Conservation (phyloP, 371 early-diverging fungal species). For the Paraphysoderma sedebokerense region DNA sequence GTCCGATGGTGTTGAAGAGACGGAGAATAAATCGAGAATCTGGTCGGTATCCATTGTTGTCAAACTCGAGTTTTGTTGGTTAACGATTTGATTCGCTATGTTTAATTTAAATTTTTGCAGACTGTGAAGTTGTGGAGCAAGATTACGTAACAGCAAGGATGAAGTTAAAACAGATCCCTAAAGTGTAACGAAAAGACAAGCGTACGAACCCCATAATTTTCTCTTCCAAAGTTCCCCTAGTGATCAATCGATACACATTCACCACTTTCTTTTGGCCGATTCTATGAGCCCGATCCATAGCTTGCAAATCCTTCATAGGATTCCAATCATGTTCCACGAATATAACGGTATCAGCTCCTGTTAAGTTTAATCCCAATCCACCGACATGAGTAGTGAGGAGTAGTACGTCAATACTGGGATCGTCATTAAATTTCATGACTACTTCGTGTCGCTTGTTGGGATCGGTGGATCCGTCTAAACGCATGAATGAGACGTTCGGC, state of each 20-base stretch:
- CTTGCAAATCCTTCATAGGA: constrained; percentile 93
- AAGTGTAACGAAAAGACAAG: background rate
- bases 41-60: constrained; percentile 88
- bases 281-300: constrained; percentile 96
- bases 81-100: constrained; percentile 94
- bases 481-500: constrained; percentile 79
- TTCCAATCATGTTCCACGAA: constrained; percentile 99
- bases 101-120: constrained; percentile 98
- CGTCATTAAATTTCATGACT: constrained; percentile 87
- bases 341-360: constrained; percentile 98
- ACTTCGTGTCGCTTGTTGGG: constrained; percentile 68
- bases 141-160: background rate
- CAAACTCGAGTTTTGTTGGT: constrained; percentile 86
- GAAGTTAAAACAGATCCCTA: background rate
- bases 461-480: constrained; percentile 93
- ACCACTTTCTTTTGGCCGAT: constrained; percentile 96
- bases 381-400: constrained; percentile 96
- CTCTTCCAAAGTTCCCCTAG: constrained; percentile 82
- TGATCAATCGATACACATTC: constrained; percentile 84
- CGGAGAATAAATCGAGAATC: constrained; percentile 78
- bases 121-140: no score
- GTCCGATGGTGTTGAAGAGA: constrained; percentile 23
- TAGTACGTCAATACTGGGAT: constrained; percentile 88
- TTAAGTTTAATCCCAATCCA: constrained; percentile 96
- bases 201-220: constrained; percentile 75